A percentile compares a stretch with the other conserved stretches of the same genome.
Evolutionary conservation across 345 rosid species (phyloP).

Genomic region (Passiflora organensis): DNA sequence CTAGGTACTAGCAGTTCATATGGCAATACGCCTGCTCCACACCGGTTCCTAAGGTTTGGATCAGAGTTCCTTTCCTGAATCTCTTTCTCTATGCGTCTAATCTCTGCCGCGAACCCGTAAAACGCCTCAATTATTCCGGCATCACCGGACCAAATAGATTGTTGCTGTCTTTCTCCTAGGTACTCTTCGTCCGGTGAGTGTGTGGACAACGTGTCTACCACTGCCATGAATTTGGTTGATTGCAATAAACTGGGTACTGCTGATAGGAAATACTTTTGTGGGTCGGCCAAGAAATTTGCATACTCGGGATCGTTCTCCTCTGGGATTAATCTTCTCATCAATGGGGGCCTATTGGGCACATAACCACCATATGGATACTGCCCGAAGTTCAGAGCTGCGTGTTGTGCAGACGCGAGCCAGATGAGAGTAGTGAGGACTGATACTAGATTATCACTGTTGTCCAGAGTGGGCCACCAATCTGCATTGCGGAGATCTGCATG

Average conservation of each 20-base stretch:
- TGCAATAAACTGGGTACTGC: slow-evolving; percentile 84
- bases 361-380: slow-evolving; percentile 94
- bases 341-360: slow-evolving; percentile 83
- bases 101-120: slow-evolving; percentile 65
- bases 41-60: slow-evolving; percentile 55
- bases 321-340: slow-evolving; percentile 79
- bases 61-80: slow-evolving; percentile 71
- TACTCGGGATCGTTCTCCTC: slow-evolving; percentile 68
- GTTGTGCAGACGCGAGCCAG: slow-evolving; percentile 98
- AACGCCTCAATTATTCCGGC: slow-evolving; percentile 69
- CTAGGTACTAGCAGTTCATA: slow-evolving; percentile 86
- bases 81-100: slow-evolving; percentile 65
- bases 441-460: slow-evolving; percentile 46
- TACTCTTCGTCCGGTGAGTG: slow-evolving; percentile 97
- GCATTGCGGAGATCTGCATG: slow-evolving; percentile 71
- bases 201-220: slow-evolving; percentile 84
- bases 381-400: slow-evolving; percentile 95
- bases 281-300: slow-evolving; percentile 52
- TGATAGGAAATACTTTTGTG: slow-evolving; percentile 67
- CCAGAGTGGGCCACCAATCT: slow-evolving; percentile 90
- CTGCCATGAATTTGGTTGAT: slow-evolving; percentile 92
- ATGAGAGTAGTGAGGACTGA: slow-evolving; percentile 66
- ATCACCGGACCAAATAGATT: slow-evolving; percentile 76
- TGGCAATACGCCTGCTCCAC: slow-evolving; percentile 94
- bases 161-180: slow-evolving; percentile 83